Evolutionary conservation across 2,329 filamentous ascomycete species (phyloP).

Genomic region (Diaporthe sp.): DNA sequence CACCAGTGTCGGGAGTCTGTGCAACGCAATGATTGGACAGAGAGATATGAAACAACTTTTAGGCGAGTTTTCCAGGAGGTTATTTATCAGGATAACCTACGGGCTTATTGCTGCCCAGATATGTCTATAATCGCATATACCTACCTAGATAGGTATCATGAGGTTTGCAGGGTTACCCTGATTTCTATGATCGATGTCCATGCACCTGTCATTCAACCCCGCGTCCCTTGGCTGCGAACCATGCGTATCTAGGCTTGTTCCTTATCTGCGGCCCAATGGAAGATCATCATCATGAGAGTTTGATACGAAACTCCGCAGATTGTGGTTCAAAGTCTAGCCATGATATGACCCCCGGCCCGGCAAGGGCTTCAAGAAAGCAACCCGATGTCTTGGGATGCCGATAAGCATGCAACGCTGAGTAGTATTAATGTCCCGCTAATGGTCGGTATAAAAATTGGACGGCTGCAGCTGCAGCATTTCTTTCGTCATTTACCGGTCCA

Average conservation of each 20-base stretch:
- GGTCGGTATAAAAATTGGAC: slow-evolving; percentile 9
- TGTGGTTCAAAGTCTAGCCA: slow-evolving; percentile 3
- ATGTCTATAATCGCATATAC: background rate
- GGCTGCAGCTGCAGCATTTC: background rate
- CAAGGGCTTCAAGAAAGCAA: background rate
- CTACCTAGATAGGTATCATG: background rate
- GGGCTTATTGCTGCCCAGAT: slow-evolving; percentile 1
- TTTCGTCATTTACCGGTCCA: background rate
- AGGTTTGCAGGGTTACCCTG: slow-evolving; percentile 15
- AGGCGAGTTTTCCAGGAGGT: background rate
- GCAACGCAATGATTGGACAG: background rate
- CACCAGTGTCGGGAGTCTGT: background rate
- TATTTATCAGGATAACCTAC: background rate
- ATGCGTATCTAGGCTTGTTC: slow-evolving; percentile 10
- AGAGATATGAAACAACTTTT: background rate
- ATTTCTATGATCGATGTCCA: background rate
- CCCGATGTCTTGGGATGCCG: slow-evolving; percentile 15
- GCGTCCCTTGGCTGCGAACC: slow-evolving; percentile 6
- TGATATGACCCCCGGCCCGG: background rate
- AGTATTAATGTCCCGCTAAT: background rate
- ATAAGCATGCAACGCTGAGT: slow-evolving; percentile 11
- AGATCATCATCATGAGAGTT: background rate
- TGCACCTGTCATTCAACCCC: slow-evolving; percentile 18
- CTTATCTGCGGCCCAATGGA: slow-evolving; percentile 30
- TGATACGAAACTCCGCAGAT: slow-evolving; percentile 13